Conservation (phyloP, 73 alveolate genomes). For the Uronychia setigera region DNA sequence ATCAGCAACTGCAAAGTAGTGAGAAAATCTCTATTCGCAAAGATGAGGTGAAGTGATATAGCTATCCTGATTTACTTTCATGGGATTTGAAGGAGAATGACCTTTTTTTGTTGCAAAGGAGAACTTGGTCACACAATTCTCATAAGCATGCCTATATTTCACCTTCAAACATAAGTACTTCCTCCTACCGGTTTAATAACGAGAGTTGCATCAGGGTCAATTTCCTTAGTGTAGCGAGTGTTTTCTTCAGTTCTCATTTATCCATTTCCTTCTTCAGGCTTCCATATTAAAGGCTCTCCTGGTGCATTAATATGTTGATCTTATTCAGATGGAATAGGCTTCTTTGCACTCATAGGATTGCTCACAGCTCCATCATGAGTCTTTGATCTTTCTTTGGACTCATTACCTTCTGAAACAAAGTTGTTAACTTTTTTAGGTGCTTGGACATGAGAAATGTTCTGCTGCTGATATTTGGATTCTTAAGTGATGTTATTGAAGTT, state of each 20-base stretch:
- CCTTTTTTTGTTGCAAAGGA: background rate
- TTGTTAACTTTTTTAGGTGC: background rate
- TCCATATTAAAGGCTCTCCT: background rate
- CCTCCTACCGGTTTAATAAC: background rate
- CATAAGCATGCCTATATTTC: background rate
- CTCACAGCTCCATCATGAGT: background rate
- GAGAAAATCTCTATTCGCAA: conserved; percentile 20
- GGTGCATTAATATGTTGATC: no score
- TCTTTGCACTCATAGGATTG: no score
- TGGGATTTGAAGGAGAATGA: background rate
- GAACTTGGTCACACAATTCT: background rate
- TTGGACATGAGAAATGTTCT: no score
- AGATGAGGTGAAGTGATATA: conserved; percentile 27
- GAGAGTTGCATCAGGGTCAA: background rate
- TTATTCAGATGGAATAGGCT: no score
- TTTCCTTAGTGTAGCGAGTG: background rate
- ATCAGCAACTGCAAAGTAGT: conserved; percentile 62
- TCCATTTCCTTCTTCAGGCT: background rate
- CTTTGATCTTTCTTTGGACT: background rate
- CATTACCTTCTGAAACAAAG: background rate
- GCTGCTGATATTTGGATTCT: no score
- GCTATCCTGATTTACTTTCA: conserved; percentile 46
- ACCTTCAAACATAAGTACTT: no score
- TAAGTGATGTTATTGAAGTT: no score
- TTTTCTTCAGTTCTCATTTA: background rate